Base-by-base conservation (phyloP, 2,329 filamentous ascomycete species). In the Dryadomyces sulphureus region DNA sequence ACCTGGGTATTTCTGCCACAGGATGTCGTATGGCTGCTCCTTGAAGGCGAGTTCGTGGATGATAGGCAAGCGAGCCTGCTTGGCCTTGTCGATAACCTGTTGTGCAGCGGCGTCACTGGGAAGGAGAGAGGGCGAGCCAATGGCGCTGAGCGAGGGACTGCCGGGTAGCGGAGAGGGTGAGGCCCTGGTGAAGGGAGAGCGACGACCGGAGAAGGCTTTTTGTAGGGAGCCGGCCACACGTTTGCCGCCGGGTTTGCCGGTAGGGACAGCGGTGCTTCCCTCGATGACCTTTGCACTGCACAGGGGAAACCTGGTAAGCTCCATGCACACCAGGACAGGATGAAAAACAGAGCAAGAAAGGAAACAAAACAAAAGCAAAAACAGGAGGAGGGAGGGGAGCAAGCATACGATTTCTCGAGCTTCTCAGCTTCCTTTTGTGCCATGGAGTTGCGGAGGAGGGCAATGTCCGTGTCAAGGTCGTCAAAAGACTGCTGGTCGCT, bases 41-140 rank as follows among this genome's bases (percentile, higher is more conserved):
- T 66, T 62, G 7, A 72, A 67, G 27, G 77, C 77, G 19, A 81
- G 61, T 52, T 79, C 72, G 56, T 81, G 77, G 24, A 81, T 73
- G 19, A 81, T 62, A 21, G 70, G 65, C 21, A 62, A 62, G 4
- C 60, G 57, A 14, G 64, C 47, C 59, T 64, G 54, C 69, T 65
- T 59, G 4, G 52, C 49, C 49, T 68, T 67, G 44, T 70, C 72
- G 57, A 75, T 76, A 36, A 70, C 60, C 51, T 73, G 67, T 49
- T 76, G 68, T 1, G 72, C 69, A 17, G 71, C 64, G 11, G 68
- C 69, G 21, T 68, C 62, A 9, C 65, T 65, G 2, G 72, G 67
- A 4, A 68, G 70, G 12, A 70, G 57, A 2, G 68, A 65, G 1
- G 76, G 75, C 3, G 77, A 80, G 20, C 65, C 65, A 11, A 68